Base-by-base conservation (phyloP, 2,329 filamentous ascomycete genomes). In the Colletotrichum limetticola region DNA sequence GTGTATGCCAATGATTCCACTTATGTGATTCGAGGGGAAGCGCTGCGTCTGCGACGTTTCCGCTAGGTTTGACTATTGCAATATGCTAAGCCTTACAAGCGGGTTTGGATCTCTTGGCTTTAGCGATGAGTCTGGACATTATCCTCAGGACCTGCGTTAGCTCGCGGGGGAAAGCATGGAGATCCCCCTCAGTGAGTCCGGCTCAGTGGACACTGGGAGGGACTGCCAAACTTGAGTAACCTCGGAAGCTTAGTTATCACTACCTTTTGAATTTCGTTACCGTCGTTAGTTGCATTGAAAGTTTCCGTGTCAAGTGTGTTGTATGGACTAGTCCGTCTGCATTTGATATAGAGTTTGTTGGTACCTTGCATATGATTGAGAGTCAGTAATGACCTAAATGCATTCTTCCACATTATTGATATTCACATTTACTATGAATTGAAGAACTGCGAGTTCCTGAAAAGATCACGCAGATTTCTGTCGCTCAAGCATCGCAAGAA, bases 51-150 rank as follows among this genome's bases (percentile, higher is more conserved):
- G 63, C 26, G 57, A 68, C 63, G 57, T 57, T 56, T 57, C 49
- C 42, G 22, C 14, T 6, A 28, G 37, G 57, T 24, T 62, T 71
- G 32, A 6, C 1, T 24, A 46, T 65, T 53, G 12, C 16, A 30
- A 19, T 22, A n/a, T 59, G 66, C 53, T 61, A 60, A 69, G 55
- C 55, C 55, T 37, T 70, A 52, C 35, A 37, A 7, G 37, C 35
- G 53, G 58, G 5, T 3, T 28, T 35, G 28, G 30, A 49, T 32
- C 4, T 66, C 46, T 66, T 60, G 42, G 32, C 56, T 61, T 61
- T 62, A 5, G 60, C 35, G 22, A 46, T 24, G 46, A 59, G 24
- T 71, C 30, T 42, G 19, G 35, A 11, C n/a, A 19, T 22, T 30
- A 24, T 66, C 53, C 55, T 19, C 7, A 46, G 42, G 19, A n/a